Base-by-base conservation (phyloP, 139 green algal genomes). In the Yamagishiella unicocca region DNA sequence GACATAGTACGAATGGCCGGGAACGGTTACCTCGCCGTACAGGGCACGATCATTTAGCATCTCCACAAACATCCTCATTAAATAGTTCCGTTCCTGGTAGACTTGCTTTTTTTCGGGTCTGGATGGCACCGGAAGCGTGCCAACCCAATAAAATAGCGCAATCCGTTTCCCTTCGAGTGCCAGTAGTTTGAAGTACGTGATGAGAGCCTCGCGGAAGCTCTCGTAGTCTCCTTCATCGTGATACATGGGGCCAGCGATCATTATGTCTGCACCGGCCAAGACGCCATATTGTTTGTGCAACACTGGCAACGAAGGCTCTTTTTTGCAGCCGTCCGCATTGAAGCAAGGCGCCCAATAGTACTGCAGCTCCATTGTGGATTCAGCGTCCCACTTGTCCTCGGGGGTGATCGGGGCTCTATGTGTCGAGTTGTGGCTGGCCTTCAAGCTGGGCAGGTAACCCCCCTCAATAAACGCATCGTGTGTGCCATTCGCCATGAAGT, bases 401-500 rank as follows among this genome's bases (percentile, higher is more conserved):
- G 50, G 74, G 5, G 74, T 43, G 2, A 46, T n/a, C 2, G 45
- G 74, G 12, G 14, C 35, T 24, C n/a, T n/a, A n/a, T n/a, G n/a
- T n/a, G n/a, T n/a, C n/a, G n/a, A n/a, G n/a, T n/a, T n/a, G n/a
- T n/a, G n/a, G n/a, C n/a, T n/a, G n/a, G n/a, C n/a, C n/a, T n/a
- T n/a, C n/a, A 67, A 33, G 45, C 46, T 68, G 46, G 74, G 74
- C 53, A 68, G 46, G 14, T 53, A 31, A 1, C 4, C 6, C 0
- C 4, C 3, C 14, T 82, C 74, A 12, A 82, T 50, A 22, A 82
- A 82, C 74, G 45, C 74, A 25, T 82, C 74, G 53, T 82, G 46
- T 17, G 74, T 82, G 50, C 74, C 74, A 19, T 82, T 82, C 14
- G 74, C 50, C 46, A 68, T 68, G 50, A 68, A 82, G n/a, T 82